phyloP scores from a whole-genome alignment of 495 filamentous ascomycete species.

The Mytilinidion resinicola region DNA sequence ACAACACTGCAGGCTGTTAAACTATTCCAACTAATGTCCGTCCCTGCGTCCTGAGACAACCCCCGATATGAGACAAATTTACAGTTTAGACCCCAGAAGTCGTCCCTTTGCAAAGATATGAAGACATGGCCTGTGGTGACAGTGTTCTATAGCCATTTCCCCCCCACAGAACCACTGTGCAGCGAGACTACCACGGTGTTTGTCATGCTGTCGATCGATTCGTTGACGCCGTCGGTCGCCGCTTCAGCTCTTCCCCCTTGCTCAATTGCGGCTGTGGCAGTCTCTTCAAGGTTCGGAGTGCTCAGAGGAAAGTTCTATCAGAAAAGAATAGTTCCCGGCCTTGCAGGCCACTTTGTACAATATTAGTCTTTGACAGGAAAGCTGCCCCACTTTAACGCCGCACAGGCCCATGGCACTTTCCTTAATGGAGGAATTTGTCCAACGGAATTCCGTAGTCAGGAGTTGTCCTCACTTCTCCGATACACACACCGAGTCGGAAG shows the following conservation, averaged over 20 bases:
- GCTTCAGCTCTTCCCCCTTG: slow-evolving; percentile 3
- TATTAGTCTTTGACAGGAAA: too few relatives aligned
- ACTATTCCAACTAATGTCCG: too few relatives aligned
- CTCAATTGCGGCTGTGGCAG: slow-evolving; percentile 1
- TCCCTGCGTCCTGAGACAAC: slow-evolving; percentile 22
- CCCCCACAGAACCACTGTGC: slow-evolving; percentile 10
- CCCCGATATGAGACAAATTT: slow-evolving; percentile 25
- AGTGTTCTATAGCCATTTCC: slow-evolving; percentile 23
- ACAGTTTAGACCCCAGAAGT: slow-evolving; percentile 19
- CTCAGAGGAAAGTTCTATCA: neutral
- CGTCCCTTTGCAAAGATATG: slow-evolving; percentile 17
- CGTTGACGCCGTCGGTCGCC: slow-evolving; percentile 5
- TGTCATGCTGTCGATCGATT: slow-evolving; percentile 9
- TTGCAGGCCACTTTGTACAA: neutral
- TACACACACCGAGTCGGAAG: too few relatives aligned
- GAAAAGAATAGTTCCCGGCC: neutral
- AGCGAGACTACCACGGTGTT: slow-evolving; percentile 4
- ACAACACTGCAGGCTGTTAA: too few relatives aligned
- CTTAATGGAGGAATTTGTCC: too few relatives aligned
- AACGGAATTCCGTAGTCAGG: too few relatives aligned
- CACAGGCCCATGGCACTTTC: too few relatives aligned
- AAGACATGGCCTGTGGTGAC: slow-evolving; percentile 19
- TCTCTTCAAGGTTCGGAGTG: slow-evolving; percentile 3
- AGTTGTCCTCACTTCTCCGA: too few relatives aligned
- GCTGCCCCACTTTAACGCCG: too few relatives aligned